phyloP scores from a whole-genome alignment of 176 grass and related monocot species.

The Aegilops umbellulata region DNA sequence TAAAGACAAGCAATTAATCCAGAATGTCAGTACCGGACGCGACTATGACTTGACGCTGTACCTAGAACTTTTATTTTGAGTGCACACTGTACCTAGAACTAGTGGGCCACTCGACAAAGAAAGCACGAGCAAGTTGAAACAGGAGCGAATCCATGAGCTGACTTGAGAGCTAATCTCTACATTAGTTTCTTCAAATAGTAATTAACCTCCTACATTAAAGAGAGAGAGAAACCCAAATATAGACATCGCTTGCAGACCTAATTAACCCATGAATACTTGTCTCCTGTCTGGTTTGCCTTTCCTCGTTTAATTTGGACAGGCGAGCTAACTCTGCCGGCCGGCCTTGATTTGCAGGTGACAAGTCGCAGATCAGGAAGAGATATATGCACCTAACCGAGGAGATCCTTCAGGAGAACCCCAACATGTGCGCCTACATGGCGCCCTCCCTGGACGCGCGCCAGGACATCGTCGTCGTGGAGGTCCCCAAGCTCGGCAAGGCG shows the following conservation, averaged over 20 bases:
- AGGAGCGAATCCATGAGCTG: background rate
- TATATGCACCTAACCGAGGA: slow-evolving; percentile 90
- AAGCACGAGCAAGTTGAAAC: background rate
- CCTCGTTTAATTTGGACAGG: background rate
- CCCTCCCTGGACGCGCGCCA: slow-evolving; percentile 82
- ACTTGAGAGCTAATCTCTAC: background rate
- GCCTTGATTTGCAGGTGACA: slow-evolving; percentile 54
- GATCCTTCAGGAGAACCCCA: slow-evolving; percentile 60
- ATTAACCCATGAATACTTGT: background rate
- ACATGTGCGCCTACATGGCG: slow-evolving; percentile 90
- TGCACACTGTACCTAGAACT: background rate
- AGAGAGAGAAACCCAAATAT: background rate
- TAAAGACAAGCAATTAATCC: background rate
- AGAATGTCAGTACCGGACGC: background rate
- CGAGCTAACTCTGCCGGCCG: background rate
- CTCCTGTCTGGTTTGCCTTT: background rate
- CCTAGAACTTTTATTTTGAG: background rate
- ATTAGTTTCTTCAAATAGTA: no score
- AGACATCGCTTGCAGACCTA: background rate
- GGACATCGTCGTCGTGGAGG: slow-evolving; percentile 88
- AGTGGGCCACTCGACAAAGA: background rate
- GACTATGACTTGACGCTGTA: background rate
- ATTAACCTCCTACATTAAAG: no score
- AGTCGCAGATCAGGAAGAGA: slow-evolving; percentile 89
- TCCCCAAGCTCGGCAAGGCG: slow-evolving; percentile 70